Conservation (phyloP, 1,284 basidiomycete species). For the Ganoderma meredithae region DNA sequence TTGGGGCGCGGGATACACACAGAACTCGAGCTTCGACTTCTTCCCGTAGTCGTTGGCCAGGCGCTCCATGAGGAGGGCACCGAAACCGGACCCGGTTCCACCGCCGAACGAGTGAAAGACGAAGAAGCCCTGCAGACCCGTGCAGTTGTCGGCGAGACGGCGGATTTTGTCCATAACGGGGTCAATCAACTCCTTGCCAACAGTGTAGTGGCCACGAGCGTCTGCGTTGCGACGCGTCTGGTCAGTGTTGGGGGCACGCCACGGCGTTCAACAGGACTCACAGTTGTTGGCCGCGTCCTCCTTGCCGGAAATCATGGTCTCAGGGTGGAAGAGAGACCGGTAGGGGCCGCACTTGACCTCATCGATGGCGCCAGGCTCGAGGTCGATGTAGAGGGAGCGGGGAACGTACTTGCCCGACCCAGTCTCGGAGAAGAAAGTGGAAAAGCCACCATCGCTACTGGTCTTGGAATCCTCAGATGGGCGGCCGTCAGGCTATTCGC, state of each 20-base stretch:
- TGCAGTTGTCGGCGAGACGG: constrained; percentile 97
- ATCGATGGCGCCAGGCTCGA: constrained; percentile 96
- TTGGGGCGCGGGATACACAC: constrained; percentile 95
- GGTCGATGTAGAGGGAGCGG: constrained; percentile 95
- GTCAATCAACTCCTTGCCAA: constrained; percentile 95
- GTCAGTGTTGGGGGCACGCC: constrained; percentile 15
- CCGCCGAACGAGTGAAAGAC: constrained; percentile 99
- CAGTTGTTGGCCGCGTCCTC: constrained; percentile 99
- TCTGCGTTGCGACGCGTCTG: constrained; percentile 56
- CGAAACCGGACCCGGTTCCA: constrained; percentile 99
- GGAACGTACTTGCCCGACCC: constrained; percentile 97
- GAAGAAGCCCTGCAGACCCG: constrained; percentile 99
- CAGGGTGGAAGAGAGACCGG: constrained; percentile 97
- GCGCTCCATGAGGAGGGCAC: constrained; percentile 95
- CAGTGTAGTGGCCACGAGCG: constrained; percentile 97
- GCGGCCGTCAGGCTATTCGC: constrained; percentile 65
- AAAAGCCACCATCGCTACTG: constrained; percentile 89
- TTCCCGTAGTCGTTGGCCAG: constrained; percentile 99
- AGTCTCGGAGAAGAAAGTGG: constrained; percentile 95
- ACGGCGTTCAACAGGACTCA: constrained; percentile 49
- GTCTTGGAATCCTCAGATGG: constrained; percentile 60
- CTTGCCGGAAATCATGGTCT: constrained; percentile 98
- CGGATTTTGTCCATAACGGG: constrained; percentile 96
- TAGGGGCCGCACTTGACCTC: constrained; percentile 96
- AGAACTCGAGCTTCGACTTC: constrained; percentile 99